phyloP scores from a whole-genome alignment of 208 protist species.

The Crithidia sp. region DNA sequence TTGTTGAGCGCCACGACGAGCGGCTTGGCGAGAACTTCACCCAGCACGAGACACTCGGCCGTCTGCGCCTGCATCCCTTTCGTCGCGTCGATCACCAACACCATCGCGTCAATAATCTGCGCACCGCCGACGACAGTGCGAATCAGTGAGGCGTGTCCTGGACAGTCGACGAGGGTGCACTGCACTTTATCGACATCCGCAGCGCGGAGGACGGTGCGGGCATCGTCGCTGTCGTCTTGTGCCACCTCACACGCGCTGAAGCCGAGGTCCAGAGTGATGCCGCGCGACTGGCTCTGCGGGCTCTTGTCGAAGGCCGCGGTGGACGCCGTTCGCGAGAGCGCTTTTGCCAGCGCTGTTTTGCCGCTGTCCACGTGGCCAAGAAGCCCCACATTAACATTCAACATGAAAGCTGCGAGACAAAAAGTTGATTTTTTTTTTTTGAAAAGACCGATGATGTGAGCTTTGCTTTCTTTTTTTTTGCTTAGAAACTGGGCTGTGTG shows the following conservation, averaged over 20 bases:
- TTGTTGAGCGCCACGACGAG: slow-evolving; percentile 98
- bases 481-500: no score
- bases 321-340: slow-evolving; percentile 91
- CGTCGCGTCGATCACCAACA: slow-evolving; percentile 96
- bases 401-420: slow-evolving; percentile 19
- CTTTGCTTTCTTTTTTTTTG: not conserved
- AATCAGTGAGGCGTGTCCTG: slow-evolving; percentile 98
- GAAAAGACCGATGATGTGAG: not conserved
- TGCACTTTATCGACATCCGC: slow-evolving; percentile 48
- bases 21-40: slow-evolving; percentile 75
- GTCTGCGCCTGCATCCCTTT: slow-evolving; percentile 99
- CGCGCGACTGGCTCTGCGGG: slow-evolving; percentile 95
- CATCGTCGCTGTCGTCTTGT: slow-evolving; percentile 25
- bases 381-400: slow-evolving; percentile 96
- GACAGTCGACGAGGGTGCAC: slow-evolving; percentile 98
- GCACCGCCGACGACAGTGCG: slow-evolving; percentile 97
- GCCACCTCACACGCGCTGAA: slow-evolving; percentile 91
- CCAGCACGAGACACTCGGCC: slow-evolving; percentile 94
- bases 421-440: not conserved
- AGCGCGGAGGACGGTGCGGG: slow-evolving; percentile 6
- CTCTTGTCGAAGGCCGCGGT: slow-evolving; percentile 98
- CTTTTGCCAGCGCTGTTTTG: slow-evolving; percentile 95
- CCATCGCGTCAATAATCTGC: slow-evolving; percentile 98
- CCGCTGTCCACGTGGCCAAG: slow-evolving; percentile 98
- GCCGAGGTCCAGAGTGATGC: slow-evolving; percentile 98